Base-by-base conservation (phyloP, 2,329 filamentous ascomycete species). In the Fusarium luffae region DNA sequence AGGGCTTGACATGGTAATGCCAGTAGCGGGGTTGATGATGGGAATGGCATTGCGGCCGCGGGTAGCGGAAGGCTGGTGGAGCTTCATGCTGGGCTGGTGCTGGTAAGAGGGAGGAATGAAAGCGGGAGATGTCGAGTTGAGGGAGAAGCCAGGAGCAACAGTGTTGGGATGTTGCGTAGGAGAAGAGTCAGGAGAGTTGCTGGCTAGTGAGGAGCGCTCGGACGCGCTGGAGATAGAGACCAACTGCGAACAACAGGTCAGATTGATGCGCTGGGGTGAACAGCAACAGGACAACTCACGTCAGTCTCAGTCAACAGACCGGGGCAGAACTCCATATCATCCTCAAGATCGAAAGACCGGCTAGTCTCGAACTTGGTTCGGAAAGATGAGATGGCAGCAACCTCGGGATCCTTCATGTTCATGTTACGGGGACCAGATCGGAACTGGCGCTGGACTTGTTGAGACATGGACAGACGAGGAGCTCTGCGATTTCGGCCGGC, bases 271-370 rank as follows among this genome's bases (percentile, higher is more conserved):
- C 63, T 40, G 37, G 41, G 46, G 56, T 51, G 40, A n/a, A 30
- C 32, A 61, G 66, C 69, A 55, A 54, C 59, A 28, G 73, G 63
- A 51, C 23, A 72, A 88, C 87, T 87, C 90, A 97, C 94, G 89
- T 97, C 94, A 82, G 88, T 94, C 83, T 98, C 94, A 37, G 94
- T 97, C 84, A 98, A 85, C 74, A 98, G 88, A 79, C 91, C 90
- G 69, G 95, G 95, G 82, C 94, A 98, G 82, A 98, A 98, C 81
- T 97, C 92, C 83, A 97, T 87, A 79, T 98, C 95, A 79, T 98
- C 95, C 77, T 98, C 95, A 68, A 98, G 87, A 75, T 98, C 95
- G 77, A 98, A 98, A 12, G 94, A 97, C 63, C 94, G 90, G 63
- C 93, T 93, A 70, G 93, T 92, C 83, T 98, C 94, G 74, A 97